Percentiles rank a stretch among this genome's conserved stretches.
Evolutionary conservation across 2,329 filamentous ascomycete genomes (phyloP).

Genomic region (Aplosporella prunicola): DNA sequence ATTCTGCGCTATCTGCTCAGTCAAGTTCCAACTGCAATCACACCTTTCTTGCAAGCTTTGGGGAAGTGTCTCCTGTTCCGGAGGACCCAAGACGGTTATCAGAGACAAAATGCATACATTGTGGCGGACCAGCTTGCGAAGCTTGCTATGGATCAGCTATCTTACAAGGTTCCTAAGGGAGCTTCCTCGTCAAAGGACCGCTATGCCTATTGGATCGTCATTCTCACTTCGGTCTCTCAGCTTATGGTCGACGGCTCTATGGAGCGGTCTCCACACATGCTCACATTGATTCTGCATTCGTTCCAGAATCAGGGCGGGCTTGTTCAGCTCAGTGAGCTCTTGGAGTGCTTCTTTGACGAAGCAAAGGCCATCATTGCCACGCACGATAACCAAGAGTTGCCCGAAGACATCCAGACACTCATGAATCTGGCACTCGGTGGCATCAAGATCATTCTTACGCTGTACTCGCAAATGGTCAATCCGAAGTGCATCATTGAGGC

Average conservation of each 20-base stretch:
- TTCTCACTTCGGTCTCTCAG: conserved; percentile 67
- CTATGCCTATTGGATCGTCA: conserved; percentile 73
- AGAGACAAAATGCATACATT: conserved; percentile 50
- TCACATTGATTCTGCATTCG: conserved; percentile 70
- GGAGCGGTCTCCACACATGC: conserved; percentile 26
- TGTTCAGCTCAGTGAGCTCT: conserved; percentile 60
- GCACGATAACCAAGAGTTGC: conserved; percentile 31
- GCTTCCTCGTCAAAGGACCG: conserved; percentile 49
- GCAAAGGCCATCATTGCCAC: conserved; percentile 40
- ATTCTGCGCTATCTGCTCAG: conserved; percentile 68
- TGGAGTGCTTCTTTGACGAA: conserved; percentile 57
- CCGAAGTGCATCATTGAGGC: conserved; percentile 76
- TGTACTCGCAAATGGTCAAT: conserved; percentile 68
- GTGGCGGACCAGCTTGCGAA: conserved; percentile 63
- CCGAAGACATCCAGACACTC: conserved; percentile 32
- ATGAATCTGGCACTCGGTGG: conserved; percentile 46
- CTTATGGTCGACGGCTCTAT: conserved; percentile 55
- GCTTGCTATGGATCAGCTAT: conserved; percentile 59
- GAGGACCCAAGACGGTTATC: conserved; percentile 57
- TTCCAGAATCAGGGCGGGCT: conserved; percentile 80
- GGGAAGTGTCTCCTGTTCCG: conserved; percentile 73
- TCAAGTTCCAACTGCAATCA: conserved; percentile 69
- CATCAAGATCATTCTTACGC: conserved; percentile 73
- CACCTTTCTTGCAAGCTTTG: conserved; percentile 74
- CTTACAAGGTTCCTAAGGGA: conserved; percentile 37